Evolutionary conservation across 2,329 filamentous ascomycete species (phyloP).

Genomic region (Aspergillus brasiliensis): DNA sequence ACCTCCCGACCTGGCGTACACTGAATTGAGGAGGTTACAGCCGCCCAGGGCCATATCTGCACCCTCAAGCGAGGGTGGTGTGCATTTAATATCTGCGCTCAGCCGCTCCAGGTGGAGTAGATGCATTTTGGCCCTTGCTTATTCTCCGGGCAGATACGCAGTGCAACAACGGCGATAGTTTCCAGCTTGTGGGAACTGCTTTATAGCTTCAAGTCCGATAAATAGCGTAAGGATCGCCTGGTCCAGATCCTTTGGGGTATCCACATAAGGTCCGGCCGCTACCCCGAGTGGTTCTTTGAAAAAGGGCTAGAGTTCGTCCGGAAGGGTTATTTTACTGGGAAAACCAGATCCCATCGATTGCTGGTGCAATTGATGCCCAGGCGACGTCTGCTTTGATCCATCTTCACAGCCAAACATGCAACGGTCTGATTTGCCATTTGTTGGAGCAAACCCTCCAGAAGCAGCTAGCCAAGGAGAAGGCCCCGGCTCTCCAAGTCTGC

Average conservation of each 20-base stretch:
- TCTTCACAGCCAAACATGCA: not conserved
- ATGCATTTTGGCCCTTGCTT: not conserved
- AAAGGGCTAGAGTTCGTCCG: not conserved
- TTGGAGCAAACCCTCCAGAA: slow-evolving; percentile 25
- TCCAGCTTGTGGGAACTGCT: not conserved
- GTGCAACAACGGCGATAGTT: not conserved
- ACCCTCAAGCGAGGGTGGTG: not conserved
- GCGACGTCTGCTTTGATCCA: not conserved
- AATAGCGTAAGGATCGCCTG: not conserved
- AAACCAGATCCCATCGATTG: not conserved
- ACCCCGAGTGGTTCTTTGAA: not conserved
- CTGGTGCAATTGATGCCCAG: not conserved
- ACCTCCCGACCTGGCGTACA: not conserved
- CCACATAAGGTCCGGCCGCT: not conserved
- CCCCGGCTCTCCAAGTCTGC: slow-evolving; percentile 43
- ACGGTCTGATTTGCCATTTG: not conserved
- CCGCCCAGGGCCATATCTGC: not conserved
- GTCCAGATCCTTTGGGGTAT: not conserved
- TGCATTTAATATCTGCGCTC: not conserved
- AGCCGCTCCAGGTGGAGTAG: not conserved
- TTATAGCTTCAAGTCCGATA: not conserved
- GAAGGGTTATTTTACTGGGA: not conserved
- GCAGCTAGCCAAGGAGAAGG: not conserved
- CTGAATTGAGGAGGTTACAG: not conserved
- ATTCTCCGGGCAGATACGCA: not conserved